These are phyloP conservation scores for Neurospora hispaniola DNA, from an alignment of 495 filamentous ascomycete species.

Conservation along the genomic window DNA sequence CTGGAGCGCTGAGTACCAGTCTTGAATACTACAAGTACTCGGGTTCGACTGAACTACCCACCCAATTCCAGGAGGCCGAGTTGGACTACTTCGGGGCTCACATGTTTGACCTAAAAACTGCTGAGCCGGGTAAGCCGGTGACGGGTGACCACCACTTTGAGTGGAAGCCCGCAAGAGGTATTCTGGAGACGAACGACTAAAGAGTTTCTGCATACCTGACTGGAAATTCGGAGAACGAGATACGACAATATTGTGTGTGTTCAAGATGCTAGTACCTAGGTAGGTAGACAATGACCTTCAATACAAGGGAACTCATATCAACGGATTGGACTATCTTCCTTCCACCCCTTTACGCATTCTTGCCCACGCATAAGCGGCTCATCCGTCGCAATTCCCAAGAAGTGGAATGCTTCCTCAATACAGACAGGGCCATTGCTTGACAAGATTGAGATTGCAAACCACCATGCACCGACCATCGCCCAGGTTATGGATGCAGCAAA, in stretches of 20 bases:
- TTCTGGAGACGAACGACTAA: not conserved
- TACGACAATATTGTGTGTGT: not conserved
- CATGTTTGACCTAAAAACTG: conserved; percentile 47
- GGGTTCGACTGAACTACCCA: conserved; percentile 46
- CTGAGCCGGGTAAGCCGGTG: conserved; percentile 35
- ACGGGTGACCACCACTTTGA: conserved; percentile 48
- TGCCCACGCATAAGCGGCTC: not conserved
- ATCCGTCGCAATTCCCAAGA: not conserved
- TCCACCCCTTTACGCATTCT: not conserved
- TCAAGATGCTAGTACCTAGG: not conserved
- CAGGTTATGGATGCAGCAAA: not conserved
- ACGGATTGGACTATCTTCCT: not conserved
- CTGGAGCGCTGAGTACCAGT: conserved; percentile 52
- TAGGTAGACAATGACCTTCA: too few species aligned
- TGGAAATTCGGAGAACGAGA: not conserved
- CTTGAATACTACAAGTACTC: conserved; percentile 63
- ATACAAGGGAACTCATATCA: not conserved
- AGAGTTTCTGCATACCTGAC: not conserved
- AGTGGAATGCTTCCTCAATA: not conserved
- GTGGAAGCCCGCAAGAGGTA: conserved; percentile 38
- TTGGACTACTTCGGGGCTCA: conserved; percentile 62
- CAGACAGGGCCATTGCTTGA: not conserved
- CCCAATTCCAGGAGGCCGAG: conserved; percentile 65
- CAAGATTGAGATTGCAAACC: not conserved
- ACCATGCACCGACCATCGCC: not conserved